A percentile compares a stretch with the other conserved stretches of the same genome.
Evolutionary conservation across 1,284 basidiomycete genomes (phyloP).

Genomic region (Apiotrichum porosum): DNA sequence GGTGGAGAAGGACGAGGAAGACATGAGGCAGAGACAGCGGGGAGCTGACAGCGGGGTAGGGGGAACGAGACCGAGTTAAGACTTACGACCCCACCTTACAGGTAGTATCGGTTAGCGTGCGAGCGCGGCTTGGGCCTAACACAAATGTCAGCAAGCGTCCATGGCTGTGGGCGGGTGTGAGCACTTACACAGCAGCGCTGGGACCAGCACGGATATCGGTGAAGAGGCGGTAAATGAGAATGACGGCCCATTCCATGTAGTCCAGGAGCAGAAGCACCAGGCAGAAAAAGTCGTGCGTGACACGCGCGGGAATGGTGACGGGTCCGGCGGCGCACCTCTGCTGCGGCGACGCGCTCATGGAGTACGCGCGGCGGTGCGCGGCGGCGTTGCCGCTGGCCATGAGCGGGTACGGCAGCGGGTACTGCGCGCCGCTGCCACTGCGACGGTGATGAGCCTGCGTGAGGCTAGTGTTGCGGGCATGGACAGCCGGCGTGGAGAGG

Average conservation of each 20-base stretch:
- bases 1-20: not conserved
- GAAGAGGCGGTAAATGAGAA: slow-evolving; percentile 26
- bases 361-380: not conserved
- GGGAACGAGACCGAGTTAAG: not conserved
- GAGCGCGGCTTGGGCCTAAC: slow-evolving; percentile 4
- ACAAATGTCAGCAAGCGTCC: not conserved
- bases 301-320: slow-evolving; percentile 23
- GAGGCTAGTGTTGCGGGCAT: slow-evolving; percentile 5
- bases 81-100: slow-evolving; percentile 1
- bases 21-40: not conserved
- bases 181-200: not conserved
- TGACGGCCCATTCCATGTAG: slow-evolving; percentile 28
- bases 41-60: no score
- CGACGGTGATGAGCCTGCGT: slow-evolving; percentile 2
- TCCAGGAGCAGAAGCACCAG: slow-evolving; percentile 24
- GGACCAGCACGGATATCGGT: slow-evolving; percentile 29
- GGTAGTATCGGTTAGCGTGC: slow-evolving; percentile 10
- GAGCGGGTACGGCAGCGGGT: not conserved
- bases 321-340: not conserved
- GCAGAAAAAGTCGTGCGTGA: slow-evolving; percentile 31
- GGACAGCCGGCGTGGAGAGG: slow-evolving; percentile 6
- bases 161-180: not conserved
- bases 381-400: slow-evolving; percentile 1
- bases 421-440: not conserved
- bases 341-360: not conserved